A percentile compares a stretch with the other conserved stretches of the same genome.
Conservation (phyloP, 1,284 basidiomycete genomes). For the Tylopilus orsonianus region DNA sequence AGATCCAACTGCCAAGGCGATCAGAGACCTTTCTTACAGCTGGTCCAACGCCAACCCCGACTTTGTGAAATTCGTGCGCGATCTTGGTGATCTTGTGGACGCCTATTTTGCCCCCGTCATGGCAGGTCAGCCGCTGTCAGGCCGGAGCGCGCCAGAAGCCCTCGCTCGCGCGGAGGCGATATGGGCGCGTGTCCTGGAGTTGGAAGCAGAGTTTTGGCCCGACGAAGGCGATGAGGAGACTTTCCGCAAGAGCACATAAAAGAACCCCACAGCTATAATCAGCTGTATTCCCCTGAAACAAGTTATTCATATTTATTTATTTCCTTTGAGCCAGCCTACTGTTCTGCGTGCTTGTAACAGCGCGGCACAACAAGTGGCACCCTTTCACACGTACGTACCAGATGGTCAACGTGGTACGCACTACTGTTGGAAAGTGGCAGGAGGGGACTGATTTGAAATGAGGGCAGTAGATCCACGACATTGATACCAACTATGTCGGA, state of each 20-base stretch:
- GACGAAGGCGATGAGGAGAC: conserved; percentile 26
- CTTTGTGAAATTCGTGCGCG: conserved; percentile 61
- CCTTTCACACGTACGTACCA: too few relatives aligned
- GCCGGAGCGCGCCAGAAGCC: conserved; percentile 8
- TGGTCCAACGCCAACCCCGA: conserved; percentile 58
- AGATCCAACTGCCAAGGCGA: conserved; percentile 36
- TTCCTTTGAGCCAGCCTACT: too few relatives aligned
- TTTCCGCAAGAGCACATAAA: conserved; percentile 1
- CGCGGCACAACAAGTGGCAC: too few relatives aligned
- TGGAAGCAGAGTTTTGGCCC: conserved; percentile 66
- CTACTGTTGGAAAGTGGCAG: too few relatives aligned
- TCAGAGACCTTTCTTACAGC: conserved; percentile 55
- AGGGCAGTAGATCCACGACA: too few relatives aligned
- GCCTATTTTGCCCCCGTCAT: conserved; percentile 28
- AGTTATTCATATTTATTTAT: too few relatives aligned
- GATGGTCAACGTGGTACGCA: too few relatives aligned
- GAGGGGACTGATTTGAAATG: too few relatives aligned
- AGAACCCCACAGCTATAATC: neutral
- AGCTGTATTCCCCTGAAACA: too few relatives aligned
- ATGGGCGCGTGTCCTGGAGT: conserved; percentile 56
- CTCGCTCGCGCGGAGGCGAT: conserved; percentile 47
- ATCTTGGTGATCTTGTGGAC: conserved; percentile 55
- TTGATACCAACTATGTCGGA: too few relatives aligned
- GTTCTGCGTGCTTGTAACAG: too few relatives aligned
- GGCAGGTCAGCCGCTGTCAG: conserved; percentile 7